Conservation (phyloP, 2,329 filamentous ascomycete genomes). For the Calonectria multiphialidica region DNA sequence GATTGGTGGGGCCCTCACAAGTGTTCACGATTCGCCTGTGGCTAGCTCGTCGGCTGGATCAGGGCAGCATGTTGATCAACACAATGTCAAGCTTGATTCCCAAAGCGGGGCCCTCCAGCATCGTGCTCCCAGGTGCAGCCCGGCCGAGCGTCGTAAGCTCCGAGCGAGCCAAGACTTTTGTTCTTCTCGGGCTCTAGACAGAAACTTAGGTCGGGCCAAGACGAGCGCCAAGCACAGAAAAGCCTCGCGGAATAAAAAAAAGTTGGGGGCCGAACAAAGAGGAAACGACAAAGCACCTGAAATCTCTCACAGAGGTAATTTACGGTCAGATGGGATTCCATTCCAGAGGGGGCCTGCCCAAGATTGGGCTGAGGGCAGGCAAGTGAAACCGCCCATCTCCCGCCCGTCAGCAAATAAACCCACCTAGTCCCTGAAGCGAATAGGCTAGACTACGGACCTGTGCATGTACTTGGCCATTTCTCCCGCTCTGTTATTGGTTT, state of each 20-base stretch:
- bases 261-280: conserved; percentile 3
- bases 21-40: background rate
- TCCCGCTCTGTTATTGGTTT: background rate
- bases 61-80: conserved; percentile 22
- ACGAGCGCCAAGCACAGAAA: background rate
- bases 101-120: conserved; percentile 26
- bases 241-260: background rate
- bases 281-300: background rate
- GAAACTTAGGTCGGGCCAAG: background rate
- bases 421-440: conserved; percentile 9
- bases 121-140: conserved; percentile 10
- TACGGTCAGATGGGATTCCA: background rate
- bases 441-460: background rate
- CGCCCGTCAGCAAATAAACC: conserved; percentile 26
- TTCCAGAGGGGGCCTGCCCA: background rate
- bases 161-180: conserved; percentile 28
- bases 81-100: conserved; percentile 18
- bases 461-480: background rate
- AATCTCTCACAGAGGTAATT: conserved; percentile 1
- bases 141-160: conserved; percentile 41
- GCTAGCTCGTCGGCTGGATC: background rate
- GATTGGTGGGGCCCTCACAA: background rate
- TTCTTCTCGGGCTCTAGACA: background rate
- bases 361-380: background rate
- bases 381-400: conserved; percentile 23